A percentile compares a stretch with the other conserved stretches of the same genome.
Evolutionary conservation across 352 stramenopile species (phyloP).

Genomic region (Elongisporangium prolatum): DNA sequence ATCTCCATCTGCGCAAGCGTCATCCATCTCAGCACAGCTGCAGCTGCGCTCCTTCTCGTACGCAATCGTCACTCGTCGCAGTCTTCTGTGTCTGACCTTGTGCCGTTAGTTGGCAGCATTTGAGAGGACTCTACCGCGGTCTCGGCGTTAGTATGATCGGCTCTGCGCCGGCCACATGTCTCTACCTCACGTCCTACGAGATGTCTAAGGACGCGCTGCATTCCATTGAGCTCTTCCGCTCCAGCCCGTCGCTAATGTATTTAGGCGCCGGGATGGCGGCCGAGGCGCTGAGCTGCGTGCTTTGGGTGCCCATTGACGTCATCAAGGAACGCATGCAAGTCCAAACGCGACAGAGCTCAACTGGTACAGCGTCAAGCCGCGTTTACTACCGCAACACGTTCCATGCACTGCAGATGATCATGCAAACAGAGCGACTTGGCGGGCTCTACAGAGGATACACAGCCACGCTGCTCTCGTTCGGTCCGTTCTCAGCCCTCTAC

Average conservation of each 20-base stretch:
- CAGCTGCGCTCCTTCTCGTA: conserved; percentile 44
- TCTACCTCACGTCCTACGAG: conserved; percentile 98
- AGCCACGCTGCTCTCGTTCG: conserved; percentile 95
- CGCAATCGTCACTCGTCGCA: too few species aligned
- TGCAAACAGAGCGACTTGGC: conserved; percentile 81
- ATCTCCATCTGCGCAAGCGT: neutral
- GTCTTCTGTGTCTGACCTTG: neutral
- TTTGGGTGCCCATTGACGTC: conserved; percentile 99
- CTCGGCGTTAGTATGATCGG: conserved; percentile 93
- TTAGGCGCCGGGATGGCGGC: conserved; percentile 69
- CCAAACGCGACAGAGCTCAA: conserved; percentile 36
- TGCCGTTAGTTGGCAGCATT: conserved; percentile 27
- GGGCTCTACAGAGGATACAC: conserved; percentile 96
- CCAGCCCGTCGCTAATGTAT: conserved; percentile 57
- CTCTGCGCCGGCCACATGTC: conserved; percentile 92
- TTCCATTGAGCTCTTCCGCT: conserved; percentile 29
- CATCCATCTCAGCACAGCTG: conserved; percentile 3
- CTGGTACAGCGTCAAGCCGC: conserved; percentile 4
- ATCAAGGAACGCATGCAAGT: conserved; percentile 99
- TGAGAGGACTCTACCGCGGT: conserved; percentile 92
- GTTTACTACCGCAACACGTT: conserved; percentile 90
- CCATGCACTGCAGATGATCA: conserved; percentile 90
- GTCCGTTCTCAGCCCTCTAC: conserved; percentile 96
- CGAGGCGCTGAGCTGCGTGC: conserved; percentile 88
- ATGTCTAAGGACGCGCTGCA: conserved; percentile 64